These are phyloP conservation scores for Nothophytophthora sp. DNA, from an alignment of 352 stramenopile genomes.

Conservation along the genomic window DNA sequence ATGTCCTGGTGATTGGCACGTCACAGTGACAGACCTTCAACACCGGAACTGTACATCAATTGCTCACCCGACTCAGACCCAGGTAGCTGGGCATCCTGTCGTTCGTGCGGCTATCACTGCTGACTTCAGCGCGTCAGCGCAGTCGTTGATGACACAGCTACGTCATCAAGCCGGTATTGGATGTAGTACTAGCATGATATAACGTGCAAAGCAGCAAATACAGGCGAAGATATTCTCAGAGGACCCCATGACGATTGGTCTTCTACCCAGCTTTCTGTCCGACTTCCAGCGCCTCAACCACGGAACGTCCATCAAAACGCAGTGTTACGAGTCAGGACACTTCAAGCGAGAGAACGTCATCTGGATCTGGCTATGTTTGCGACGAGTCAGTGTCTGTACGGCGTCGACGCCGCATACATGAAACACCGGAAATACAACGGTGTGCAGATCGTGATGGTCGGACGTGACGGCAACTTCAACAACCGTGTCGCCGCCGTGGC, in stretches of 20 bases:
- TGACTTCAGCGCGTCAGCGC: background rate
- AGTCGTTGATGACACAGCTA: constrained; percentile 4
- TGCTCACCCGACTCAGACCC: background rate
- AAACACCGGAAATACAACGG: constrained; percentile 31
- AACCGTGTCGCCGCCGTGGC: constrained; percentile 19
- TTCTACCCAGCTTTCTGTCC: background rate
- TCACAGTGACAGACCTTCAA: background rate
- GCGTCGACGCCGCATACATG: constrained; percentile 25
- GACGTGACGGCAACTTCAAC: constrained; percentile 21
- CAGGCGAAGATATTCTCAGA: constrained; percentile 2
- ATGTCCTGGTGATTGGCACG: constrained; percentile 4
- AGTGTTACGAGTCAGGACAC: background rate
- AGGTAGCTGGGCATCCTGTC: background rate
- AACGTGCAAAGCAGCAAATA: constrained; percentile 4
- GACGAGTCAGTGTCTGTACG: constrained; percentile 7
- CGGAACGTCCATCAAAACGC: background rate
- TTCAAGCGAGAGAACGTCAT: constrained; percentile 14
- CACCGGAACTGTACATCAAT: constrained; percentile 5
- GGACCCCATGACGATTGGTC: background rate
- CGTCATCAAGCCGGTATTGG: background rate
- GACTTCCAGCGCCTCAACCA: background rate
- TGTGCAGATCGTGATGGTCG: constrained; percentile 19
- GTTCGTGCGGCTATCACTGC: constrained; percentile 3
- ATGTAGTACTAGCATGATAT: constrained; percentile 2
- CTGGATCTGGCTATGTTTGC: constrained; percentile 7